A percentile compares a stretch with the other conserved stretches of the same genome.
phyloP scores from a whole-genome alignment of 2,329 filamentous ascomycete species.

The Clarireedia paspali region DNA sequence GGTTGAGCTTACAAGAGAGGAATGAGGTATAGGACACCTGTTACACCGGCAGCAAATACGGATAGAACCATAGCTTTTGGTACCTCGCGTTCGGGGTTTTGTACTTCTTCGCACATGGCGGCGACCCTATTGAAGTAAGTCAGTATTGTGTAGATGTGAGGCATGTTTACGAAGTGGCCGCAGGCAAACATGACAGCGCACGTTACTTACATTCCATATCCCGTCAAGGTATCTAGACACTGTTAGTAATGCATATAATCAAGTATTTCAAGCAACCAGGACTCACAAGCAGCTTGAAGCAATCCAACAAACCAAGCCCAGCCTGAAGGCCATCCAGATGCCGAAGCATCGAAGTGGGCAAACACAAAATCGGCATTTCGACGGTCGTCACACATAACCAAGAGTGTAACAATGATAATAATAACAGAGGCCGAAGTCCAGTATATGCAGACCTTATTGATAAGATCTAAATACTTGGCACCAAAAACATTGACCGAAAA shows the following conservation, averaged over 20 bases:
- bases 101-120: slow-evolving; percentile 65
- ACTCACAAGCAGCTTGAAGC: slow-evolving; percentile 45
- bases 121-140: slow-evolving; percentile 66
- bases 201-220: slow-evolving; percentile 2
- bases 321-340: slow-evolving; percentile 58
- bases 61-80: slow-evolving; percentile 65
- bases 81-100: slow-evolving; percentile 59
- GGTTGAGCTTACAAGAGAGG: slow-evolving; percentile 45
- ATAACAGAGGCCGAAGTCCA: slow-evolving; percentile 61
- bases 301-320: slow-evolving; percentile 70
- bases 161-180: neutral
- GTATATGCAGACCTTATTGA: slow-evolving; percentile 67
- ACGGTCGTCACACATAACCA: slow-evolving; percentile 47
- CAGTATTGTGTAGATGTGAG: slow-evolving; percentile 38
- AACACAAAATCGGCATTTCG: slow-evolving; percentile 59
- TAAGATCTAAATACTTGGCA: slow-evolving; percentile 52
- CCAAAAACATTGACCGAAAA: slow-evolving; percentile 59
- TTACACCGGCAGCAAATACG: slow-evolving; percentile 58
- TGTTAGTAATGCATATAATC: neutral
- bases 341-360: slow-evolving; percentile 57
- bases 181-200: neutral
- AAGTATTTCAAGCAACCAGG: neutral
- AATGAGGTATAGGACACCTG: slow-evolving; percentile 60
- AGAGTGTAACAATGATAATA: slow-evolving; percentile 57
- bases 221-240: slow-evolving; percentile 38